phyloP scores from a whole-genome alignment of 768 basidiomycete species.

The Stropharia rugosoannulata region DNA sequence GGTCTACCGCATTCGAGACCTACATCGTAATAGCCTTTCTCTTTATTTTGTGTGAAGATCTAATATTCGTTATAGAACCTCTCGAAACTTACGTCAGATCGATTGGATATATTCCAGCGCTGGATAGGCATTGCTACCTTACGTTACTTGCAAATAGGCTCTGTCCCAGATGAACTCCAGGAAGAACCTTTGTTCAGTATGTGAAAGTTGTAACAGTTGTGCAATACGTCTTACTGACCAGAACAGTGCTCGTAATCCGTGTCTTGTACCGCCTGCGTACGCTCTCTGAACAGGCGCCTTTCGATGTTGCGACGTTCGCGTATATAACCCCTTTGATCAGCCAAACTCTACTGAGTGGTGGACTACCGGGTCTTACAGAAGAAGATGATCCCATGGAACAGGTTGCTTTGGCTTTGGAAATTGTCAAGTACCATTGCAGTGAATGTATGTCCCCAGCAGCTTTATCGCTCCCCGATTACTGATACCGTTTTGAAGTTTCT shows the following conservation, averaged over 20 bases:
- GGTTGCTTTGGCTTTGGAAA: conserved; percentile 68
- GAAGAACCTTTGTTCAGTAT: conserved; percentile 69
- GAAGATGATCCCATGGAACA: conserved; percentile 80
- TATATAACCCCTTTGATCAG: conserved; percentile 76
- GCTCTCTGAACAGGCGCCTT: conserved; percentile 76
- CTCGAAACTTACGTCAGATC: conserved; percentile 69
- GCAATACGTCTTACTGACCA: not conserved
- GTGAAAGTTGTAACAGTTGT: conserved; percentile 11
- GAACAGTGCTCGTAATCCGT: conserved; percentile 72
- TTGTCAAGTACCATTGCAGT: conserved; percentile 68
- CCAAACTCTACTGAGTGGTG: conserved; percentile 67
- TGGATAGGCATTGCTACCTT: conserved; percentile 87
- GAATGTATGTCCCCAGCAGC: conserved; percentile 56
- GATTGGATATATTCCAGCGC: conserved; percentile 63
- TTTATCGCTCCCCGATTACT: not conserved
- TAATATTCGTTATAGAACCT: conserved; percentile 47
- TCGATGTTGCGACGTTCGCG: conserved; percentile 85
- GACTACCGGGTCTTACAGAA: conserved; percentile 53
- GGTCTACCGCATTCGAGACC: conserved; percentile 62
- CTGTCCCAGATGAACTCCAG: conserved; percentile 70
- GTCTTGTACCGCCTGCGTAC: conserved; percentile 83
- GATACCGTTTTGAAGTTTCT: conserved; percentile 46
- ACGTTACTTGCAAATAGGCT: conserved; percentile 61
- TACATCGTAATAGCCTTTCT: conserved; percentile 63
- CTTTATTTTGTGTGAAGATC: not conserved